A percentile compares a stretch with the other conserved stretches of the same genome.
Evolutionary conservation across 768 basidiomycete genomes (phyloP).

Genomic region (Pleurotus djamor): DNA sequence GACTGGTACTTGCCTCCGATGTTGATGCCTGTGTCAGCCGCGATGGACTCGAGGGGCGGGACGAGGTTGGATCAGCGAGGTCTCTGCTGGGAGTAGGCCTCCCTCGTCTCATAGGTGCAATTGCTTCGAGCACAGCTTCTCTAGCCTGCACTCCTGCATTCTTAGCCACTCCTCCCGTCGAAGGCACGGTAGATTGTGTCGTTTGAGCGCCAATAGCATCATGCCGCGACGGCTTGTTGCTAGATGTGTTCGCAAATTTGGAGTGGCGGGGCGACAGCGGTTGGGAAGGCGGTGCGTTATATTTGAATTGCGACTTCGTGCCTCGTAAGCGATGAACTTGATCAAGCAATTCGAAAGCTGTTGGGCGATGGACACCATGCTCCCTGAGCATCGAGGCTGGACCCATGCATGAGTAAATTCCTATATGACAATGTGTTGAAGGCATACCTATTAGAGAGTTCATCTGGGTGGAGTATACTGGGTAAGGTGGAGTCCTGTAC

Average conservation of each 20-base stretch:
- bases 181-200: not conserved
- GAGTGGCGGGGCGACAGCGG: constrained; percentile 37
- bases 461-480: constrained; percentile 81
- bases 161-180: constrained; percentile 19
- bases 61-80: constrained; percentile 15
- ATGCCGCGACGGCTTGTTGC: constrained; percentile 17
- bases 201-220: not conserved
- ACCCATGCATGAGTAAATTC: constrained; percentile 7
- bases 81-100: constrained; percentile 42
- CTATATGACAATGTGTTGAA: not conserved
- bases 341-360: constrained; percentile 82
- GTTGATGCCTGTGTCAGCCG: constrained; percentile 19
- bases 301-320: constrained; percentile 77
- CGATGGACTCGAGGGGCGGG: constrained; percentile 31
- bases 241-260: constrained; percentile 7
- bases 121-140: constrained; percentile 77
- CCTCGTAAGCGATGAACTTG: constrained; percentile 87
- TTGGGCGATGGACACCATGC: constrained; percentile 82
- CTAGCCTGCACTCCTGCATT: constrained; percentile 66
- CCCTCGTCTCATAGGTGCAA: constrained; percentile 76
- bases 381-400: constrained; percentile 92
- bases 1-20: constrained; percentile 9
- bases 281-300: constrained; percentile 51
- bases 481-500: constrained; percentile 88
- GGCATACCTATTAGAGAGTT: constrained; percentile 77